phyloP scores from a whole-genome alignment of 2,329 filamentous ascomycete species.

The Colletotrichum sp. region DNA sequence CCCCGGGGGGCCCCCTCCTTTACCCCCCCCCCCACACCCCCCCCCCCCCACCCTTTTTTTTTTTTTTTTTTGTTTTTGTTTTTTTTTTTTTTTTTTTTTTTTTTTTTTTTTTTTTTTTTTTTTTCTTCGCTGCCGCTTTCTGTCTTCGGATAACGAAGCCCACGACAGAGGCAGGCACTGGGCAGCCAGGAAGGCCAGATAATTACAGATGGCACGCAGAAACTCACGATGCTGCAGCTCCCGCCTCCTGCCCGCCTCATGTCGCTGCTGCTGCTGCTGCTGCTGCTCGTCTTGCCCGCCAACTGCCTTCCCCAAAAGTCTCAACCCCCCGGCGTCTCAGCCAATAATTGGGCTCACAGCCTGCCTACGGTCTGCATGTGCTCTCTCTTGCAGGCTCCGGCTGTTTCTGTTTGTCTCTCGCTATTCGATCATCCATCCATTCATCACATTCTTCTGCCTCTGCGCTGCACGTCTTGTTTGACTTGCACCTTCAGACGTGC shows the following conservation, averaged over 20 bases:
- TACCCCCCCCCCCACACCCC: too few species aligned
- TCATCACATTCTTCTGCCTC: slow-evolving; percentile 1
- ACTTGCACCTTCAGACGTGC: slow-evolving; percentile 18
- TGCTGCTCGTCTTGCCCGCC: neutral
- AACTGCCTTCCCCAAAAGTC: neutral
- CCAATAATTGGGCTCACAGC: slow-evolving; percentile 3
- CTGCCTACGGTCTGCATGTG: slow-evolving; percentile 3
- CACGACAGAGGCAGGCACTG: neutral
- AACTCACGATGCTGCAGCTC: slow-evolving; percentile 9
- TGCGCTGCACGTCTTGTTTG: slow-evolving; percentile 17
- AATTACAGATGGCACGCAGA: neutral
- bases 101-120: neutral
- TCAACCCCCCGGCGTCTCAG: neutral
- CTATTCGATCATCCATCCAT: neutral
- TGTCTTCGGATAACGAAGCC: neutral
- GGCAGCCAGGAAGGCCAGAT: neutral
- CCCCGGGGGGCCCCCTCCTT: too few species aligned
- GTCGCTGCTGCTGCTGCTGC: neutral
- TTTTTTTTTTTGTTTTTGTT: too few species aligned
- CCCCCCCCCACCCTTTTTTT: too few species aligned
- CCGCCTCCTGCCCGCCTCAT: neutral
- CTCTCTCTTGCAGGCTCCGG: neutral
- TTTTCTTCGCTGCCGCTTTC: neutral
- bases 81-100: too few species aligned
- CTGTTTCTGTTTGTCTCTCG: slow-evolving; percentile 13